Percentiles rank a stretch among this genome's conserved stretches.
These are phyloP conservation scores for Magnusiomyces suaveolens DNA, from an alignment of 1,139 yeast species.

Conservation along the genomic window DNA sequence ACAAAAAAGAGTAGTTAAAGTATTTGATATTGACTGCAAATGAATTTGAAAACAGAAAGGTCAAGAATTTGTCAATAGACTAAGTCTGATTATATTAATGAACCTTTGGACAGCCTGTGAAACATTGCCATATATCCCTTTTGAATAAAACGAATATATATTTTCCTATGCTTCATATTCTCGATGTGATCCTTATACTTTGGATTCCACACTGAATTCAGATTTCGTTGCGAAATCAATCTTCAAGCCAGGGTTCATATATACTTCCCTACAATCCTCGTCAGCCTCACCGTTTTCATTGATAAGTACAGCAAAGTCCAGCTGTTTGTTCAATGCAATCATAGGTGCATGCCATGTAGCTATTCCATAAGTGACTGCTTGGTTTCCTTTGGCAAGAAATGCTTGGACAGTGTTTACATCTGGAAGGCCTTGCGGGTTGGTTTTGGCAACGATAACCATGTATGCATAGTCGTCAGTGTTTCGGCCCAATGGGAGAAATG, in stretches of 20 bases:
- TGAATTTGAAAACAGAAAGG: no score
- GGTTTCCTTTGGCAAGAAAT: constrained; percentile 69
- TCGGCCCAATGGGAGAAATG: constrained; percentile 83
- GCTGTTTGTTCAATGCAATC: constrained; percentile 46
- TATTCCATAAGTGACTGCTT: constrained; percentile 78
- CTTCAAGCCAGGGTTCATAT: constrained; percentile 42
- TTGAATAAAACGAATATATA: no score
- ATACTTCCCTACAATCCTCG: constrained; percentile 77
- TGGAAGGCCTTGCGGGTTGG: constrained; percentile 38
- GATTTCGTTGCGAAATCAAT: constrained; percentile 1
- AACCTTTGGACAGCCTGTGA: no score
- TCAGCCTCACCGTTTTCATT: constrained; percentile 72
- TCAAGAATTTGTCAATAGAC: no score
- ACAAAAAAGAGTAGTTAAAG: no score
- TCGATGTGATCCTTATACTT: no score
- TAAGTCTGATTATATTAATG: no score
- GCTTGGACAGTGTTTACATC: constrained; percentile 53
- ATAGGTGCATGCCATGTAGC: constrained; percentile 90
- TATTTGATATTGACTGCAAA: no score
- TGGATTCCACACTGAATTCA: background rate
- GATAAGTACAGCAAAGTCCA: constrained; percentile 79
- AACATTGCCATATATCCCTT: no score
- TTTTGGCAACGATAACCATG: constrained; percentile 66
- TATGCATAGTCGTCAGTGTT: constrained; percentile 43
- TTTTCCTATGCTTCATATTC: no score